Evolutionary conservation across 129 eudicot species (phyloP), one percentile per base, ranked within the genome.

Genomic region (Flaveria bidentis): DNA sequence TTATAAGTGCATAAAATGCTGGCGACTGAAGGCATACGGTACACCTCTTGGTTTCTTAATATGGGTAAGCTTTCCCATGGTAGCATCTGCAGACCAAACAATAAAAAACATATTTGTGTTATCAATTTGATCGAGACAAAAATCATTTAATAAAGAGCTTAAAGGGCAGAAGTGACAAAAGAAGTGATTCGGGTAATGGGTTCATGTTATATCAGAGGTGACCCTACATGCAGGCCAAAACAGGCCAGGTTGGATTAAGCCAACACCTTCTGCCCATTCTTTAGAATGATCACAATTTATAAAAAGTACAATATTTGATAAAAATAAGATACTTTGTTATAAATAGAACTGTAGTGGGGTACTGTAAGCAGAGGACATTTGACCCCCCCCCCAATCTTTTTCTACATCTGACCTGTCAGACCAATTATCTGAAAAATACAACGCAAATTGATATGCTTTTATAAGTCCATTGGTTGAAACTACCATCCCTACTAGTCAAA

Each of bases 51-150:
- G 72, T 86, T 84, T 71, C 94, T 89, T 83, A 95, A 52, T 56
- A 89, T 39, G 15, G 99, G 99, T 15, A 95, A 67, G 81, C 74
- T 91, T 88, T 95, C 99, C 97, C 97, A 91, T 23, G 99, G 97
- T 57, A 95, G 92, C 99, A 91, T 95, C 99, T 95, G 97, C 57
- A 74, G 3, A 58, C 63, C 52, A 76, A 80, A 18, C 50, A 67
- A 22, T n/a, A 68, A 33, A 39, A 17, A n/a, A 56, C 6, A 41
- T 56, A 66, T 11, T 71, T 14, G 23, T 15, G 3, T 36, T 25
- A 60, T 5, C 17, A 1, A 63, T 63, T 63, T 63, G 23, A 51
- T 36, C 49, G 0, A 17, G 30, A 28, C 11, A 12, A 9, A 73
- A 41, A 55, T n/a, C 16, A 0, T n/a, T 57, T 53, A 33, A 72